Percentiles rank a stretch among this genome's conserved stretches.
Evolutionary conservation across 306 rosid species (phyloP).

Genomic region (Senna tora): DNA sequence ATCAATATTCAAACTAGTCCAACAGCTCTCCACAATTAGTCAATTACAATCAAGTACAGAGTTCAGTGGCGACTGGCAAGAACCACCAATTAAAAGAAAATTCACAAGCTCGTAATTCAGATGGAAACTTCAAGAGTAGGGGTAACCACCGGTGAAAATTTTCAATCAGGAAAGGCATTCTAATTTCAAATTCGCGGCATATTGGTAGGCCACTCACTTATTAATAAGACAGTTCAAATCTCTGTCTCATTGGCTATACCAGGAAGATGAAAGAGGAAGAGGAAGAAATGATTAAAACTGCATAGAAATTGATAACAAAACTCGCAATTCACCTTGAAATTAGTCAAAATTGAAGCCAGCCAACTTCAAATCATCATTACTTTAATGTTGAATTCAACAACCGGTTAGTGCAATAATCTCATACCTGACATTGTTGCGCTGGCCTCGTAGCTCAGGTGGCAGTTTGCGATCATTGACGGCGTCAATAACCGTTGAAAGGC

Average conservation of each 20-base stretch:
- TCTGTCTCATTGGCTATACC: not conserved
- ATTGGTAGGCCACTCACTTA: not conserved
- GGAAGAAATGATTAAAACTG: not conserved
- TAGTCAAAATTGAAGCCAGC: not conserved
- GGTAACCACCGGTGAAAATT: not conserved
- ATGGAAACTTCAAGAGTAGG: not conserved
- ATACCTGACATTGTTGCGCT: constrained; percentile 76
- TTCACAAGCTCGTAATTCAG: not conserved
- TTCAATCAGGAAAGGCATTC: constrained; percentile 2
- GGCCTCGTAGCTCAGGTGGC: constrained; percentile 90
- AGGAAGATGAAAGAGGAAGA: not conserved
- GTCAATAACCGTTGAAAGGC: constrained; percentile 73
- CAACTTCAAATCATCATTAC: not conserved
- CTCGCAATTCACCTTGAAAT: not conserved
- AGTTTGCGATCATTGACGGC: constrained; percentile 79
- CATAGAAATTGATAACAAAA: not conserved
- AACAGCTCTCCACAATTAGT: not conserved
- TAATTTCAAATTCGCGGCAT: not conserved
- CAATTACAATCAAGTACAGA: not conserved
- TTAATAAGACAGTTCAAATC: not conserved
- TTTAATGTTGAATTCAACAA: not conserved
- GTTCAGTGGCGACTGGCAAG: not conserved
- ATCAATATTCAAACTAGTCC: not conserved
- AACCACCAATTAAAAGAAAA: not conserved
- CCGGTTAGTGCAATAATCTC: not conserved